phyloP scores from a whole-genome alignment of 2,329 filamentous ascomycete species.

The Colletotrichum sp. region DNA sequence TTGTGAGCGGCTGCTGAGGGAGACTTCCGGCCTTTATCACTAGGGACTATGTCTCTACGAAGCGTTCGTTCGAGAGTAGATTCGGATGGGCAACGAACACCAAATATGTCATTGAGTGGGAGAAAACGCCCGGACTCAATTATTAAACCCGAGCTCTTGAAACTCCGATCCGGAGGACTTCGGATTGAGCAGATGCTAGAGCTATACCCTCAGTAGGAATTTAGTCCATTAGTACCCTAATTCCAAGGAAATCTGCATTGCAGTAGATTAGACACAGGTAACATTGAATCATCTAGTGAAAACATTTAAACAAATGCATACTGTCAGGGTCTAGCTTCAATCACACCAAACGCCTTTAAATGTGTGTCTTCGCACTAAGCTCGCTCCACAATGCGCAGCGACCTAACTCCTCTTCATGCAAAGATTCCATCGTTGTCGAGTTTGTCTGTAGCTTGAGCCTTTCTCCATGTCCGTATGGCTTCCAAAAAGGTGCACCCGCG shows the following conservation, averaged over 20 bases:
- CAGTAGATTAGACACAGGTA: not conserved
- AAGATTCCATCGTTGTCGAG: not conserved
- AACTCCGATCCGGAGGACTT: not conserved
- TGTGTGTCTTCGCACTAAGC: not conserved
- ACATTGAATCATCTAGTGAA: not conserved
- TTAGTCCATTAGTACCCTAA: not conserved
- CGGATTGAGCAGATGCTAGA: not conserved
- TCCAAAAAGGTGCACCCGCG: not conserved
- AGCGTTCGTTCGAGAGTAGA: fast-evolving
- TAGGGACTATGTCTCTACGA: not conserved
- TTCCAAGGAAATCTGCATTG: not conserved
- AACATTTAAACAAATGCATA: not conserved
- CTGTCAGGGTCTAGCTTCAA: not conserved
- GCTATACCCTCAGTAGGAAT: not conserved
- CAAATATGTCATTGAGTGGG: not conserved
- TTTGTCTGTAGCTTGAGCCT: not conserved
- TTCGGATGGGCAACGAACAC: not conserved
- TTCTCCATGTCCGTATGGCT: not conserved
- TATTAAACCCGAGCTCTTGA: not conserved
- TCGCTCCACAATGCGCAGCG: not conserved
- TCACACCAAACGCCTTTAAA: not conserved
- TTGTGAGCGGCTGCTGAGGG: not conserved
- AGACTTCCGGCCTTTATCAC: not conserved
- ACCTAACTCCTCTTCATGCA: not conserved
- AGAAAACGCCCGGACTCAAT: not conserved